Evolutionary conservation across 2,329 filamentous ascomycete species (phyloP).

Genomic region (Cladosporium sp.): DNA sequence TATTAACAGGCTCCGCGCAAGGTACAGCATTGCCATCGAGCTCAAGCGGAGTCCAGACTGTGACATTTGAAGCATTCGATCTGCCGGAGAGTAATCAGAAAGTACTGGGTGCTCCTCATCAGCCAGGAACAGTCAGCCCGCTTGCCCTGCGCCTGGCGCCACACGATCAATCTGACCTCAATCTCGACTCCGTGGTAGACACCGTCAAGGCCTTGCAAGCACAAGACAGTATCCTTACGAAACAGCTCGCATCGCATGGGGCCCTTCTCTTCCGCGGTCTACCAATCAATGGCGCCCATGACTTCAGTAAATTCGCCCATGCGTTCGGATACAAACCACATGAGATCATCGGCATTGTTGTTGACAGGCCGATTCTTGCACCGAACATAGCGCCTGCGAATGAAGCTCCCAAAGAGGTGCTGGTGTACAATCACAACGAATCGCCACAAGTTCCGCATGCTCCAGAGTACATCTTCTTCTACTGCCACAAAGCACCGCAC

Average conservation of each 20-base stretch:
- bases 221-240: conserved; percentile 33
- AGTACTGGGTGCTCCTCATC: conserved; percentile 37
- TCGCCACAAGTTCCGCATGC: conserved; percentile 49
- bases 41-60: not conserved
- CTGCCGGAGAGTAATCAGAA: conserved; percentile 41
- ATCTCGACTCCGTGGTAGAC: conserved; percentile 34
- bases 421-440: conserved; percentile 51
- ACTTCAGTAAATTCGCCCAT: conserved; percentile 48
- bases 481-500: conserved; percentile 36
- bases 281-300: conserved; percentile 42
- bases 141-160: conserved; percentile 36
- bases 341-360: conserved; percentile 50
- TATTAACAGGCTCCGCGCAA: not conserved
- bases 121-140: conserved; percentile 33
- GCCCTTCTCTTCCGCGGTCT: conserved; percentile 46
- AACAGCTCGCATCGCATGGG: conserved; percentile 42
- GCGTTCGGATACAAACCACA: conserved; percentile 47
- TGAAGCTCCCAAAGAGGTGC: conserved; percentile 45
- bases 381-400: conserved; percentile 47
- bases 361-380: conserved; percentile 42
- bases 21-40: not conserved
- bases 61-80: conserved; percentile 25
- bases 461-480: conserved; percentile 51
- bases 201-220: conserved; percentile 38
- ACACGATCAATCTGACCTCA: conserved; percentile 16